These are phyloP conservation scores for Iris macrosiphon DNA, from an alignment of 106 monocot species.

Conservation along the genomic window DNA sequence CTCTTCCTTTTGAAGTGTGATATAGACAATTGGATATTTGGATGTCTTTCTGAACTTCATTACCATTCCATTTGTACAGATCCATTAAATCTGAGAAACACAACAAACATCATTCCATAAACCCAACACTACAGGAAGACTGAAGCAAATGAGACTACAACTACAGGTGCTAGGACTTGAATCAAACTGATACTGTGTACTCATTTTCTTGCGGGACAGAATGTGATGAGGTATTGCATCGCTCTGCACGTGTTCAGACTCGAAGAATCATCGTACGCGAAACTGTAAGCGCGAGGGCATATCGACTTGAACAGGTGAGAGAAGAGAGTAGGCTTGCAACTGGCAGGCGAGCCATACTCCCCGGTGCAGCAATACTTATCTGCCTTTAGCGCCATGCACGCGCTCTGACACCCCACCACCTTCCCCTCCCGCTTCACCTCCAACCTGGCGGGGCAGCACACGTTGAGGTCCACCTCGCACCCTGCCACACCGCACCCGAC, in stretches of 20 bases:
- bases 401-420: conserved; percentile 61
- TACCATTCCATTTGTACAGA: too few relatives aligned
- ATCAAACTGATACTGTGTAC: not conserved
- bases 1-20: too few relatives aligned
- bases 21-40: too few relatives aligned
- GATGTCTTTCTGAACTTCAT: too few relatives aligned
- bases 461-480: conserved; percentile 55
- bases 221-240: conserved; percentile 14
- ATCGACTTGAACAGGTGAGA: conserved; percentile 20
- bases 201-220: conserved; percentile 17
- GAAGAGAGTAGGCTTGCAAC: conserved; percentile 20
- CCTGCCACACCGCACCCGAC: conserved; percentile 46
- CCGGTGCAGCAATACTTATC: conserved; percentile 26
- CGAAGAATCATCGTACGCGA: conserved; percentile 15
- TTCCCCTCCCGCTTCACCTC: conserved; percentile 29
- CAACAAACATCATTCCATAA: too few relatives aligned
- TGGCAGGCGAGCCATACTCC: conserved; percentile 12
- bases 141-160: too few relatives aligned
- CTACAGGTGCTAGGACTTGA: not conserved
- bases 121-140: too few relatives aligned
- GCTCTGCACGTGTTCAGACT: conserved; percentile 20
- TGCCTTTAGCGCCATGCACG: conserved; percentile 24
- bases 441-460: conserved; percentile 45
- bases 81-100: too few relatives aligned
- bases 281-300: conserved; percentile 18